Percentiles rank a stretch among this genome's conserved stretches.
These are phyloP conservation scores for Corrigiola litoralis DNA, from an alignment of 179 eudicot species.

Conservation along the genomic window DNA sequence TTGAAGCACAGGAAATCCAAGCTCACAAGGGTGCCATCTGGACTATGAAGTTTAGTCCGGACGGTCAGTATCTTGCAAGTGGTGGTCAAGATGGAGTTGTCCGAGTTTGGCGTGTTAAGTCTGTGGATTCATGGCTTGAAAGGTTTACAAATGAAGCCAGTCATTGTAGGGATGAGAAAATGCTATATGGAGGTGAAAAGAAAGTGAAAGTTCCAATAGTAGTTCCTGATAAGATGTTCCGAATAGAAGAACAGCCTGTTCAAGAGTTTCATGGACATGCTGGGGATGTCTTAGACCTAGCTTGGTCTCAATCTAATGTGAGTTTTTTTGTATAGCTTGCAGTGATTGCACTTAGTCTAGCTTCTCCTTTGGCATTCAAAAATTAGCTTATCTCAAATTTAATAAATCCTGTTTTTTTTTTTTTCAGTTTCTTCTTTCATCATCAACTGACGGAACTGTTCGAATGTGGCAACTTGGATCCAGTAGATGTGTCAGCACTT, in stretches of 20 bases:
- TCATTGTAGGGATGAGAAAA: constrained; percentile 3
- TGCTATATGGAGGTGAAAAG: constrained; percentile 14
- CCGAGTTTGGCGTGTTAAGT: constrained; percentile 55
- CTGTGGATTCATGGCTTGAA: constrained; percentile 23
- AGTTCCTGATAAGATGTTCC: constrained; percentile 57
- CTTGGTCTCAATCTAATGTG: constrained; percentile 76
- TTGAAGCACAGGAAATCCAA: constrained; percentile 48
- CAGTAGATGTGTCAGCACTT: constrained; percentile 48
- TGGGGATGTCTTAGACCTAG: constrained; percentile 64
- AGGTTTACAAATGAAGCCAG: background rate
- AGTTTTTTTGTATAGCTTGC: constrained; percentile 22
- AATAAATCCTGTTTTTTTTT: background rate
- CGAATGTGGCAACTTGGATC: constrained; percentile 65
- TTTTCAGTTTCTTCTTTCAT: constrained; percentile 65
- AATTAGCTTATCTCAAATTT: background rate
- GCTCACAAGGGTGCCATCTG: constrained; percentile 65
- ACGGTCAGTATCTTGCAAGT: constrained; percentile 69
- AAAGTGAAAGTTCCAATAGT: constrained; percentile 29
- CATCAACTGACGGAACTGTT: constrained; percentile 74
- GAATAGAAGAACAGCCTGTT: constrained; percentile 51
- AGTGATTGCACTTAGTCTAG: background rate
- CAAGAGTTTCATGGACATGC: constrained; percentile 60
- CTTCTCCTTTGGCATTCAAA: background rate
- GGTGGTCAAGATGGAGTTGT: constrained; percentile 84
- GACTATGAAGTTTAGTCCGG: constrained; percentile 76